phyloP scores from a whole-genome alignment of 345 rosid genomes.

The Noccaea caerulescens region DNA sequence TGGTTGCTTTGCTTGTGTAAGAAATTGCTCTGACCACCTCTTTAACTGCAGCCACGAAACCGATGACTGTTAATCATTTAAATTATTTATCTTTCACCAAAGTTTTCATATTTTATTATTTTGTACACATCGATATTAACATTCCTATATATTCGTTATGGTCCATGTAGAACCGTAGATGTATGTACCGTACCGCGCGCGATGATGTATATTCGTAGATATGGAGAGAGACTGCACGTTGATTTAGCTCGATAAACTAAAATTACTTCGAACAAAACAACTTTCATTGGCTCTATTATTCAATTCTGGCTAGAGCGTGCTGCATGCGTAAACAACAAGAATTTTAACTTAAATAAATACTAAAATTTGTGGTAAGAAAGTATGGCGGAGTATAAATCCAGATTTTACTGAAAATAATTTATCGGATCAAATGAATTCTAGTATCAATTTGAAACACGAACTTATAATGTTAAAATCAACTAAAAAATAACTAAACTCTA shows the following conservation, averaged over 20 bases:
- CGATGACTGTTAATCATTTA: slow-evolving; percentile 29
- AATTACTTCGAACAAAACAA: too few species aligned
- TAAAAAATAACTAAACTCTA: too few species aligned
- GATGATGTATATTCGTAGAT: background rate
- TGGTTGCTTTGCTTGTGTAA: slow-evolving; percentile 37
- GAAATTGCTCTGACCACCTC: slow-evolving; percentile 42
- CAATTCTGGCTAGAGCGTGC: too few species aligned
- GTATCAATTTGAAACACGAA: too few species aligned
- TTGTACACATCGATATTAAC: slow-evolving; percentile 39
- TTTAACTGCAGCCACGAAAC: slow-evolving; percentile 43
- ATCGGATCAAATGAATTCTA: too few species aligned
- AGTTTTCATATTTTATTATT: background rate
- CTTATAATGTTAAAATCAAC: too few species aligned
- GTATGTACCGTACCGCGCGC: slow-evolving; percentile 9
- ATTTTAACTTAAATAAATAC: too few species aligned
- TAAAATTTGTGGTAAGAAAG: too few species aligned
- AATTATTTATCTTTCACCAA: background rate
- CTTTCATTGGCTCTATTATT: too few species aligned
- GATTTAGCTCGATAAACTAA: background rate
- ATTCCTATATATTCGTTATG: slow-evolving; percentile 41
- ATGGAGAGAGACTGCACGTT: slow-evolving; percentile 27
- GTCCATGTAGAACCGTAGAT: slow-evolving; percentile 7
- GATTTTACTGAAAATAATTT: too few species aligned
- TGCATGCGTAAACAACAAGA: too few species aligned
- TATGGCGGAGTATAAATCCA: too few species aligned